These are phyloP conservation scores for Endocladia muricata DNA, from an alignment of 31 red algal species.

Conservation along the genomic window DNA sequence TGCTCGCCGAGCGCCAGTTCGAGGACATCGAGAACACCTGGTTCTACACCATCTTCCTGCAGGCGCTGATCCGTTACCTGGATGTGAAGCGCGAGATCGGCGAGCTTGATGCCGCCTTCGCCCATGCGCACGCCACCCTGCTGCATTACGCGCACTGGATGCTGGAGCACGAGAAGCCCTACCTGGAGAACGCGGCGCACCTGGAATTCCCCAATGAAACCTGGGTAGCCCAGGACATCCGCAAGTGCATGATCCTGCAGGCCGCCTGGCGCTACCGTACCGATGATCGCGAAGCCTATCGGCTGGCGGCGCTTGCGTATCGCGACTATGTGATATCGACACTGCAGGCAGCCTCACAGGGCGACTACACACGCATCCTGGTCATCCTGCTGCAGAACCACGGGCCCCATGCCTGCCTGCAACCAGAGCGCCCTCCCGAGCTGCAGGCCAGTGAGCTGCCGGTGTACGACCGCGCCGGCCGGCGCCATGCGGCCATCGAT, in stretches of 20 bases:
- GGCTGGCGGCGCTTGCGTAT: background rate
- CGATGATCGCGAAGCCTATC: background rate
- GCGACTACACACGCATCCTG: background rate
- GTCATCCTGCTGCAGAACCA: background rate
- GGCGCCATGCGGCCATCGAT: no score
- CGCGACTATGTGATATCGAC: background rate
- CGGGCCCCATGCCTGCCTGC: background rate
- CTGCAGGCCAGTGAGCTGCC: no score
- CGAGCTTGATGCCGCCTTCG: background rate
- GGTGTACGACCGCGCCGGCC: no score
- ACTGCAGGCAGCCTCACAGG: background rate
- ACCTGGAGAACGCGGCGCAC: background rate
- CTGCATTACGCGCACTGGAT: constrained; percentile 1
- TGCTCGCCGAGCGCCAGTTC: background rate
- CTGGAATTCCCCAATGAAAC: background rate
- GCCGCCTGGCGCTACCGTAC: background rate
- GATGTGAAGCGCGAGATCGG: background rate
- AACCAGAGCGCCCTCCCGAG: no score
- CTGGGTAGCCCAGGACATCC: background rate
- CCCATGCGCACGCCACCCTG: background rate
- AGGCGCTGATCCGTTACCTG: background rate
- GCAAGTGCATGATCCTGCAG: background rate
- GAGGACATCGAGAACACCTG: background rate
- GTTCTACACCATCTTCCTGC: background rate
- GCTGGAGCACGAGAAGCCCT: background rate